Percentiles rank a stretch among this genome's conserved stretches.
These are phyloP conservation scores for Yamadazyma diospyri DNA, from an alignment of 1,139 yeast species.

Conservation along the genomic window DNA sequence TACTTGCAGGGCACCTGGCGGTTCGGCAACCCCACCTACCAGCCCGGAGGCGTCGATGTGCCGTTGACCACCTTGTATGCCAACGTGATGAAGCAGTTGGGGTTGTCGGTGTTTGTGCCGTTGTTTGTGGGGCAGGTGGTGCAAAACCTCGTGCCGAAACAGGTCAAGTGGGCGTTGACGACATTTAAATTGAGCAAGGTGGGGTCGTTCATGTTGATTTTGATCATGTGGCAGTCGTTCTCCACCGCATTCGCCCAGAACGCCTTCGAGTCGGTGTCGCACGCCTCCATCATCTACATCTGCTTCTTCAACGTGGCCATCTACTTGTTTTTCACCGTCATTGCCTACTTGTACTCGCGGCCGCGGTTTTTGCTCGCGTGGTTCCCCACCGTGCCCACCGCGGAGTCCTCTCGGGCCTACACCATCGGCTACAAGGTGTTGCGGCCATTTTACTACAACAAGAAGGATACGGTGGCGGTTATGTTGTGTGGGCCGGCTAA, in stretches of 20 bases:
- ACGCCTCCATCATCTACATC: constrained; percentile 64
- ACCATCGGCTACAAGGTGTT: constrained; percentile 36
- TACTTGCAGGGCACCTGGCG: constrained; percentile 59
- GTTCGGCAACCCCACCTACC: constrained; percentile 77
- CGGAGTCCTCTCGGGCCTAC: constrained; percentile 40
- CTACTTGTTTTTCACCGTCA: constrained; percentile 66
- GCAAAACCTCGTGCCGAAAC: constrained; percentile 65
- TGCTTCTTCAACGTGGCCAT: constrained; percentile 80
- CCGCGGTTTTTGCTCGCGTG: constrained; percentile 49
- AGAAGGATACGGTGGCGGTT: constrained; percentile 70
- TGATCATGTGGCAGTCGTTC: constrained; percentile 81
- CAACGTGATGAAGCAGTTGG: constrained; percentile 81
- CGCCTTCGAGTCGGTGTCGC: constrained; percentile 71
- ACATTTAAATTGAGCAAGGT: constrained; percentile 65
- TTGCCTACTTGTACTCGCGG: constrained; percentile 58
- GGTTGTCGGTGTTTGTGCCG: constrained; percentile 79
- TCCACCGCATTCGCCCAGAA: constrained; percentile 83
- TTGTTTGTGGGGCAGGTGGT: constrained; percentile 82
- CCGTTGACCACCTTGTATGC: constrained; percentile 58
- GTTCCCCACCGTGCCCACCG: constrained; percentile 48
- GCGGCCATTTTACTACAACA: constrained; percentile 66
- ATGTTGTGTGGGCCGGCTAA: constrained; percentile 92
- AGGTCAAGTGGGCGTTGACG: constrained; percentile 56
- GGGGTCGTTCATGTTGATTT: constrained; percentile 71
- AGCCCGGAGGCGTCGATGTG: constrained; percentile 36